Percentiles rank a stretch among this genome's conserved stretches.
These are phyloP conservation scores for Salix exigua DNA, from an alignment of 345 rosid genomes.

Conservation along the genomic window DNA sequence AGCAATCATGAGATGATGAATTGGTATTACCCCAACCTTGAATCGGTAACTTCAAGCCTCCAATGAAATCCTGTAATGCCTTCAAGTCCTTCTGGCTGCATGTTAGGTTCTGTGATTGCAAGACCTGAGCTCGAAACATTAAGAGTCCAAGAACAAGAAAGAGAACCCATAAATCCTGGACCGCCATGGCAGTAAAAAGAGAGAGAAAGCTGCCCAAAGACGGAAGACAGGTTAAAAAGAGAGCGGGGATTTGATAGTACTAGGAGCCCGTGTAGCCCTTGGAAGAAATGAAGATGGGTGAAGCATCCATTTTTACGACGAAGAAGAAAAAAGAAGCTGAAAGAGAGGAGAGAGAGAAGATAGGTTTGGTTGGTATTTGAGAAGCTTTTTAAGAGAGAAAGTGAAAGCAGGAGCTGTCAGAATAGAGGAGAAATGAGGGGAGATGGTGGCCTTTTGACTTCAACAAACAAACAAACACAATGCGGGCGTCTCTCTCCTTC, in stretches of 20 bases:
- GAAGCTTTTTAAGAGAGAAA: background rate
- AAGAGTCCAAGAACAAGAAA: constrained; percentile 32
- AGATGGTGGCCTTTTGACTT: constrained; percentile 33
- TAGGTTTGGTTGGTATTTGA: background rate
- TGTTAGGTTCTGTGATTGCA: constrained; percentile 37
- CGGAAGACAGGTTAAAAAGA: background rate
- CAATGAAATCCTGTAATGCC: constrained; percentile 45
- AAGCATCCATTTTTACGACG: constrained; percentile 6
- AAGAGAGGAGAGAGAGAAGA: background rate
- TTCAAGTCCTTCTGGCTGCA: constrained; percentile 50
- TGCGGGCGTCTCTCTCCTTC: background rate
- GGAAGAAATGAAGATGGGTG: background rate
- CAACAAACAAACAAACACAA: constrained; percentile 16
- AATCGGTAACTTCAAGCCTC: constrained; percentile 34
- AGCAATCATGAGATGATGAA: constrained; percentile 42
- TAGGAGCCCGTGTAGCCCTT: constrained; percentile 17
- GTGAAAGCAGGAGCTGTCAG: too few relatives aligned
- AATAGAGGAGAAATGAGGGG: constrained; percentile 11
- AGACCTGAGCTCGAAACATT: constrained; percentile 18
- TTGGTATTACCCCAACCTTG: constrained; percentile 37
- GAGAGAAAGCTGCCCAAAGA: background rate
- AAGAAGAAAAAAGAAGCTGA: constrained; percentile 3
- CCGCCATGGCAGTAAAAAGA: constrained; percentile 41
- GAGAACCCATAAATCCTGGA: constrained; percentile 32
- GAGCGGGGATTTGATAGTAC: background rate